These are phyloP conservation scores for Sclerotinia subarctica DNA, from an alignment of 2,329 filamentous ascomycete genomes.

Conservation along the genomic window DNA sequence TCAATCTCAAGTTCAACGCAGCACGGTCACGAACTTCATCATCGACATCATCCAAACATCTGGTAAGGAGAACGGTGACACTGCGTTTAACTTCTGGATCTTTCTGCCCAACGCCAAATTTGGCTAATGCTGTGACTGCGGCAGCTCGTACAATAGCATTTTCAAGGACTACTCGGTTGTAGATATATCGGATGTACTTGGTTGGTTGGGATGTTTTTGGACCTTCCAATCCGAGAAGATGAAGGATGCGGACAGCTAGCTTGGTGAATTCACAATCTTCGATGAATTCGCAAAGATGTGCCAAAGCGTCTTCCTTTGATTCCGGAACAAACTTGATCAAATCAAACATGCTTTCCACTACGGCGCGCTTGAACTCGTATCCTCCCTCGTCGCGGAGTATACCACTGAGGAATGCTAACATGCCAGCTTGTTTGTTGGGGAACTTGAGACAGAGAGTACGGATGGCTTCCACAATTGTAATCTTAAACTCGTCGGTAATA, in stretches of 20 bases:
- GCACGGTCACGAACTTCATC: slow-evolving; percentile 97
- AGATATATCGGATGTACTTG: slow-evolving; percentile 99
- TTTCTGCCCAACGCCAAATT: slow-evolving; percentile 95
- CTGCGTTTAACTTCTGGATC: slow-evolving; percentile 96
- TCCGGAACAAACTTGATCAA: slow-evolving; percentile 98
- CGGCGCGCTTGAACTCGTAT: slow-evolving; percentile 96
- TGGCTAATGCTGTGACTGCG: slow-evolving; percentile 90
- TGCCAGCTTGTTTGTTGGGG: slow-evolving; percentile 94
- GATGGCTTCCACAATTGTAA: slow-evolving; percentile 98
- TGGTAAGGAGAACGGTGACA: slow-evolving; percentile 84
- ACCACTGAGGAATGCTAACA: slow-evolving; percentile 96
- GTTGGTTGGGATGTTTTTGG: slow-evolving; percentile 94
- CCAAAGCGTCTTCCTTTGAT: slow-evolving; percentile 74
- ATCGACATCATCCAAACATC: slow-evolving; percentile 94
- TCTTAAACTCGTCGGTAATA: slow-evolving; percentile 99
- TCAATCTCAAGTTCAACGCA: slow-evolving; percentile 85
- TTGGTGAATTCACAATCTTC: slow-evolving; percentile 99
- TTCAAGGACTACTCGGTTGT: slow-evolving; percentile 95
- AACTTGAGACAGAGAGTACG: slow-evolving; percentile 96
- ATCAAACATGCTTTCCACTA: slow-evolving; percentile 99
- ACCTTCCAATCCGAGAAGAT: slow-evolving; percentile 89
- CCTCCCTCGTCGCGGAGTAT: slow-evolving; percentile 95
- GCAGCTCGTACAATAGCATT: slow-evolving; percentile 94
- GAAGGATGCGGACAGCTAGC: slow-evolving; percentile 88
- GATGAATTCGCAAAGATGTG: slow-evolving; percentile 97